Evolutionary conservation across 805 yeast genomes (phyloP), one percentile per base, ranked within the genome.

Genomic region (Saturnispora sanitii): DNA sequence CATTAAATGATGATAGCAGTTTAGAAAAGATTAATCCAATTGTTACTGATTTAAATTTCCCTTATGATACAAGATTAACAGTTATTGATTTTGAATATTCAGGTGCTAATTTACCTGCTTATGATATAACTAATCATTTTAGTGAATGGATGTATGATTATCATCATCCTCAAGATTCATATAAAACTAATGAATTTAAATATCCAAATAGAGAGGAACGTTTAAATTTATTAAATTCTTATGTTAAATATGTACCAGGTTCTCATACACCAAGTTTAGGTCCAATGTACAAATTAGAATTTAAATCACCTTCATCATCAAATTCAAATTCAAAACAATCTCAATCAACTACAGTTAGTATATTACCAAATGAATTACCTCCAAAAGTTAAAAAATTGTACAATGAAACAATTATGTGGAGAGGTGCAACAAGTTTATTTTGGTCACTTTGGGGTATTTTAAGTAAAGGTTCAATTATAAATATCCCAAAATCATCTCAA

Each of bases 141-240:
- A 73, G 83, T 48, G 98, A 90, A 64, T 90, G 98, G 98, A 92
- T 88, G 96, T 73, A 85, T 37, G 86, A 92, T 64, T 92, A 90
- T 57, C 84, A 81, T 54, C 74, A 77, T 49, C 73, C 78, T 1
- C 64, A 67, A 16, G 61, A 67, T 13, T 58, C 68, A 28, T 75
- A 81, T 56, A 72, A 61, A 42, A 64, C 82, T n/a, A 68, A 73
- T 50, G 65, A 62, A 26, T 62, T 69, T 11, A 61, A 64, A 29
- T 92, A 72, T 60, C 98, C 98, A 8, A 64, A 67, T 12, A 65
- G 67, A 45, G 75, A 76, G 34, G 81, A 87, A 56, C 79, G 82
- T 53, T 56, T 79, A 48, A 79, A 81, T 52, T 71, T 87, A 49
- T 60, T 90, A 40, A 75, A 75, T 47, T 75, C 90, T n/a, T 92